Evolutionary conservation across 1,284 basidiomycete genomes (phyloP).

Genomic region (Boletus semigastroideus): DNA sequence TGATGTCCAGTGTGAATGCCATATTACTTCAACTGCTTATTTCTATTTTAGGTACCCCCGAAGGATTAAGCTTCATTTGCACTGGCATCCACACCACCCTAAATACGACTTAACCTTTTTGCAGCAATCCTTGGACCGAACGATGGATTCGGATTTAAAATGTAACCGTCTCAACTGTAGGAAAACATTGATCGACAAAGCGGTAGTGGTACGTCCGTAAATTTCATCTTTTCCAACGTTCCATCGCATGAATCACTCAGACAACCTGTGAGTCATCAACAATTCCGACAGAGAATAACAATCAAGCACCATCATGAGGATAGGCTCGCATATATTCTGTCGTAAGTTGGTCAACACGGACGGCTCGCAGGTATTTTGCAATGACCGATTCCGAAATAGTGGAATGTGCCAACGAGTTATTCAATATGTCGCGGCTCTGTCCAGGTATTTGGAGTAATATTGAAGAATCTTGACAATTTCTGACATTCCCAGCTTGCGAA

Average conservation of each 20-base stretch:
- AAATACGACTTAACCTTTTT: neutral
- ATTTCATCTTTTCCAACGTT: slow-evolving; percentile 32
- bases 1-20: neutral
- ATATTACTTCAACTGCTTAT: neutral
- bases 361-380: neutral
- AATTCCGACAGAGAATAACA: slow-evolving; percentile 16
- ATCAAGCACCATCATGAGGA: slow-evolving; percentile 6
- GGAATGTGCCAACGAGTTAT: slow-evolving; percentile 81
- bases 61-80: neutral
- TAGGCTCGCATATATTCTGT: slow-evolving; percentile 82
- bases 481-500: slow-evolving; percentile 61
- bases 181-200: slow-evolving; percentile 65
- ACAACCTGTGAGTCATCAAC: slow-evolving; percentile 48
- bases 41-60: slow-evolving; percentile 16
- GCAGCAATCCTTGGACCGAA: neutral
- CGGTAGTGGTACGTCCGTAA: slow-evolving; percentile 65
- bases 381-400: slow-evolving; percentile 42
- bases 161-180: slow-evolving; percentile 77
- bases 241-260: slow-evolving; percentile 11
- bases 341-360: slow-evolving; percentile 41
- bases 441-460: slow-evolving; percentile 48
- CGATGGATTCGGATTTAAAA: slow-evolving; percentile 54
- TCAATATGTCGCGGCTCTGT: slow-evolving; percentile 72
- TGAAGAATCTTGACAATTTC: slow-evolving; percentile 1
- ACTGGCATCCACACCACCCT: neutral